Evolutionary conservation across 176 grass and related monocot species (phyloP).

Genomic region (Triticum monococcum): DNA sequence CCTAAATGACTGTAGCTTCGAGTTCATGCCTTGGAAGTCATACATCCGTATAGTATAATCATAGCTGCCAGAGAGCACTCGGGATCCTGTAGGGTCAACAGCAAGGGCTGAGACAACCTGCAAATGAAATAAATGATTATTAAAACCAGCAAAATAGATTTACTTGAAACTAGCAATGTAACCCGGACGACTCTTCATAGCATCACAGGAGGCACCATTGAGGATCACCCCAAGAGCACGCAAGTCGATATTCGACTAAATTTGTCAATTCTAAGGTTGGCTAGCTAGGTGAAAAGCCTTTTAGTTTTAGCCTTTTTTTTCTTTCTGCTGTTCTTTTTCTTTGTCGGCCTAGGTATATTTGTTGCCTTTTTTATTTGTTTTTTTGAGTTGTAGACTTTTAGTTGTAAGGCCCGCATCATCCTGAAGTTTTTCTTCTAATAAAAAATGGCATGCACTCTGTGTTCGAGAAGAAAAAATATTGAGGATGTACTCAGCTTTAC

Average conservation of each 20-base stretch:
- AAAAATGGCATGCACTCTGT: too few relatives aligned
- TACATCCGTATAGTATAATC: constrained; percentile 97
- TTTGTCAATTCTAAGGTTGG: not conserved
- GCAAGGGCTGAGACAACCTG: constrained; percentile 95
- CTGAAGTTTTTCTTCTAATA: too few relatives aligned
- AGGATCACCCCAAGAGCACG: not conserved
- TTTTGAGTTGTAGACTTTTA: not conserved
- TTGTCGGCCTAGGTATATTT: not conserved
- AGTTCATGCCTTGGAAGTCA: constrained; percentile 99
- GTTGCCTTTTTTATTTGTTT: not conserved
- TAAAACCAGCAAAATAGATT: constrained; percentile 25
- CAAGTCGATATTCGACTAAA: not conserved
- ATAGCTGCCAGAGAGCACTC: constrained; percentile 92
- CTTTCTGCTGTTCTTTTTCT: not conserved
- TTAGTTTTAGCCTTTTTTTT: not conserved
- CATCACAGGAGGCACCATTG: not conserved
- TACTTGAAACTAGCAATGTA: not conserved
- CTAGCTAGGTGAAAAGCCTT: not conserved
- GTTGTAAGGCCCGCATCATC: not conserved
- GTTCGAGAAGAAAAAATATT: too few relatives aligned
- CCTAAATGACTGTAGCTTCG: constrained; percentile 93
- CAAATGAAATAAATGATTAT: constrained; percentile 27
- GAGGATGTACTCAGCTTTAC: not conserved
- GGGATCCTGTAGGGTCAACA: constrained; percentile 94
- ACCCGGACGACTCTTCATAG: not conserved